Evolutionary conservation across 306 rosid genomes (phyloP).

Genomic region (Fragaria vesca): DNA sequence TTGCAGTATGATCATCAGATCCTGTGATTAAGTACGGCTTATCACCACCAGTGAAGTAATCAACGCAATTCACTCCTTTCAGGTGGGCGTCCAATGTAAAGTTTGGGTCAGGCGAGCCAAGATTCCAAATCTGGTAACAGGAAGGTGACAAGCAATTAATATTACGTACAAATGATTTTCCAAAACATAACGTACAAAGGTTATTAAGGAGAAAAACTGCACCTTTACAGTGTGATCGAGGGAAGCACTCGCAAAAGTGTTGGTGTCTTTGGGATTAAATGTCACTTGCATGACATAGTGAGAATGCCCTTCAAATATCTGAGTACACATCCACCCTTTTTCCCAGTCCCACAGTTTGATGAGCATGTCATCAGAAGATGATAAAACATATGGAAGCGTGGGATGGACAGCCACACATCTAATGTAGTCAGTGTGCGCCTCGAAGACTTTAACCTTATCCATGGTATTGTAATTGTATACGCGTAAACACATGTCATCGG

Average conservation of each 20-base stretch:
- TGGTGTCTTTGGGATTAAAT: conserved; percentile 97
- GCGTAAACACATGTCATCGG: conserved; percentile 93
- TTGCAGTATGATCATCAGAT: conserved; percentile 97
- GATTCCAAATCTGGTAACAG: conserved; percentile 85
- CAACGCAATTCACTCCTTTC: conserved; percentile 97
- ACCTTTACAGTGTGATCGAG: conserved; percentile 98
- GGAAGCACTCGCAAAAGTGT: conserved; percentile 99
- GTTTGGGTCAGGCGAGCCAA: conserved; percentile 94
- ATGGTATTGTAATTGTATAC: conserved; percentile 94
- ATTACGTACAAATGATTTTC: conserved; percentile 1
- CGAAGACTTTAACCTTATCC: conserved; percentile 91
- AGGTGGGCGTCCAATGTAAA: conserved; percentile 94
- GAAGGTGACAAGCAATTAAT: conserved; percentile 17
- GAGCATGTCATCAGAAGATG: conserved; percentile 99
- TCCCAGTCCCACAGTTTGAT: conserved; percentile 99
- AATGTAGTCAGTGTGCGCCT: conserved; percentile 98
- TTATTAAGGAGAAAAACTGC: conserved; percentile 21
- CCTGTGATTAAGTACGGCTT: conserved; percentile 92
- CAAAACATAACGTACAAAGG: not conserved
- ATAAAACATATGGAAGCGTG: conserved; percentile 87
- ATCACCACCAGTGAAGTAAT: conserved; percentile 99
- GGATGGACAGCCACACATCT: conserved; percentile 99
- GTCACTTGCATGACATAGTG: conserved; percentile 99
- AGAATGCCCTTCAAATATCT: conserved; percentile 96
- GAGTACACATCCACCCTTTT: conserved; percentile 94